Evolutionary conservation across 2,329 filamentous ascomycete genomes (phyloP).

Genomic region (Escovopsis sp.): DNA sequence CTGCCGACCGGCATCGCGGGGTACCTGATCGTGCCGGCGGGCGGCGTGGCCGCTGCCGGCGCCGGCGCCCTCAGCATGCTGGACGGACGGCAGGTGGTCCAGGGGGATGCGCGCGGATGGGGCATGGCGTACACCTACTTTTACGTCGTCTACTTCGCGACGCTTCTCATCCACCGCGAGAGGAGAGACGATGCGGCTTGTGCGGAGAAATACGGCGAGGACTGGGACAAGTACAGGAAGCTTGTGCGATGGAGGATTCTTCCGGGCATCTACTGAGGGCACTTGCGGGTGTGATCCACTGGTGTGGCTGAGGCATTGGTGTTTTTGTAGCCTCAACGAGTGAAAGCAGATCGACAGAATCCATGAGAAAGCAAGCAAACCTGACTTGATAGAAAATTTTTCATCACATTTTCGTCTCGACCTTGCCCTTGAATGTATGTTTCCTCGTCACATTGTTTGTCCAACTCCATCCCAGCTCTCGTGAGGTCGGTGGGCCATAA

Average conservation of each 20-base stretch:
- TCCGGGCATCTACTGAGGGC: conserved; percentile 57
- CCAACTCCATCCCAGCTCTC: too few relatives aligned
- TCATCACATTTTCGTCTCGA: too few relatives aligned
- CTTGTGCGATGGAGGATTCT: conserved; percentile 66
- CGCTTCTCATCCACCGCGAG: conserved; percentile 72
- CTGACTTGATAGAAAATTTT: too few relatives aligned
- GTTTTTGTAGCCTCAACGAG: too few relatives aligned
- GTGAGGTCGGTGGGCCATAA: too few relatives aligned
- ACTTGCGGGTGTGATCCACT: too few relatives aligned
- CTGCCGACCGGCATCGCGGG: conserved; percentile 73
- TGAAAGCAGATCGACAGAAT: too few relatives aligned
- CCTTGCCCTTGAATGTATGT: too few relatives aligned
- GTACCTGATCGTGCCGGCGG: conserved; percentile 50
- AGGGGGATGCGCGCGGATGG: conserved; percentile 61
- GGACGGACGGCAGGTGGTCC: conserved; percentile 47
- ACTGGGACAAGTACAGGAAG: conserved; percentile 76
- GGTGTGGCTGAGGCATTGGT: too few relatives aligned
- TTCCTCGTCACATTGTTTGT: too few relatives aligned
- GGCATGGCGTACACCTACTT: conserved; percentile 83
- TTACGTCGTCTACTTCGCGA: conserved; percentile 75
- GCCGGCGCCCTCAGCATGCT: conserved; percentile 37
- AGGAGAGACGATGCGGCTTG: conserved; percentile 78
- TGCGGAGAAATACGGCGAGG: conserved; percentile 68
- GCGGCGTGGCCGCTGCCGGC: conserved; percentile 18
- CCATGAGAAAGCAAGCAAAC: too few relatives aligned